phyloP scores from a whole-genome alignment of 768 basidiomycete genomes.

The Kwoniella heveanensis region DNA sequence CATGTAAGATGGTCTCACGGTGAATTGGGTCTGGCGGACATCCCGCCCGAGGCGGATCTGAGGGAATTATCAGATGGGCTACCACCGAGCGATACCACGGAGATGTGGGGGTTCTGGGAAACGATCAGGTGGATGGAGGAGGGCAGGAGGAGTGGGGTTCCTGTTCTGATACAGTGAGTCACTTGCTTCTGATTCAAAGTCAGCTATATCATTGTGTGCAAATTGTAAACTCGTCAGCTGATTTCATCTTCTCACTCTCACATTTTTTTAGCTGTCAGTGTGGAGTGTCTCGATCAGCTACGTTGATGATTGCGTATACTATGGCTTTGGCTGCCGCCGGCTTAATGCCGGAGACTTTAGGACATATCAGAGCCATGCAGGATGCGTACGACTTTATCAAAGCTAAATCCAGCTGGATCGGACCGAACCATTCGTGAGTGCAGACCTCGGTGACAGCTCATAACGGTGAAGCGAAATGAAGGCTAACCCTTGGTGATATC shows the following conservation, averaged over 20 bases:
- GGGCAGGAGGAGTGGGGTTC: slow-evolving; percentile 36
- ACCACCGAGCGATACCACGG: slow-evolving; percentile 15
- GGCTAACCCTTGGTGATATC: no score
- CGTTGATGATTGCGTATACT: slow-evolving; percentile 52
- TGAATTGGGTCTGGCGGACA: slow-evolving; percentile 46
- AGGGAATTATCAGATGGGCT: slow-evolving; percentile 11
- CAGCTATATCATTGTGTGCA: no score
- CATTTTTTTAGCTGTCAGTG: slow-evolving; percentile 50
- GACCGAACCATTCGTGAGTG: slow-evolving; percentile 55
- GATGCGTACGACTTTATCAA: slow-evolving; percentile 56
- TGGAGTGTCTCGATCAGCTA: slow-evolving; percentile 54
- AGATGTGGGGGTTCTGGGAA: slow-evolving; percentile 44
- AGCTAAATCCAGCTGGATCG: slow-evolving; percentile 42
- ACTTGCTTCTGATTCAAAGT: background rate
- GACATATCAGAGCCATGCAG: slow-evolving; percentile 49
- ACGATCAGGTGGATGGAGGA: slow-evolving; percentile 46
- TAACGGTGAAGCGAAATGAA: no score
- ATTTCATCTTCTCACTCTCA: background rate
- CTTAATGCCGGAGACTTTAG: slow-evolving; percentile 33
- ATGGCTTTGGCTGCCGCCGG: slow-evolving; percentile 52
- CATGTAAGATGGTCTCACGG: slow-evolving; percentile 55
- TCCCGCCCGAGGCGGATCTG: slow-evolving; percentile 27
- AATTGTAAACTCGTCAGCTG: background rate
- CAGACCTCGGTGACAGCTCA: background rate
- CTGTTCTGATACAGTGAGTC: slow-evolving; percentile 55